These are phyloP conservation scores for Pyrus betulifolia DNA, from an alignment of 306 rosid genomes.

Conservation along the genomic window DNA sequence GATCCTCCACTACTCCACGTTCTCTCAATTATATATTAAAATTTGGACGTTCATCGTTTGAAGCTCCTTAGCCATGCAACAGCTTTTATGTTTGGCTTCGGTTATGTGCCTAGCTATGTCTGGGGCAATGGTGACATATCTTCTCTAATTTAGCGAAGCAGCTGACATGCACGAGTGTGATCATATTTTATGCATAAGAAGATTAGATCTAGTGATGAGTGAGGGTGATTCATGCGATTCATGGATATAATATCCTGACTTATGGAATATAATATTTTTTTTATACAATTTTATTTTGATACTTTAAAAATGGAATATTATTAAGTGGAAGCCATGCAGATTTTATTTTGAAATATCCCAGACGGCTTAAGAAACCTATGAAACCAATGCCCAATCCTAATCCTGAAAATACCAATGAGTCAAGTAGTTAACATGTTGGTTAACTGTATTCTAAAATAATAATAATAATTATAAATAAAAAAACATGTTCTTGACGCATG, in stretches of 20 bases:
- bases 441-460: too few relatives aligned
- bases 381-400: not conserved
- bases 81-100: not conserved
- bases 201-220: not conserved
- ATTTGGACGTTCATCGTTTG: not conserved
- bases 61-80: constrained; percentile 6
- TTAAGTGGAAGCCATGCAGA: not conserved
- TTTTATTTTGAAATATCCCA: not conserved
- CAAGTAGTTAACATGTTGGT: not conserved
- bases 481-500: not conserved
- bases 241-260: not conserved
- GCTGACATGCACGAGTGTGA: constrained; percentile 1
- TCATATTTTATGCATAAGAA: not conserved
- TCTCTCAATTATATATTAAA: not conserved
- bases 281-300: too few relatives aligned
- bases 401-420: not conserved
- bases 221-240: not conserved
- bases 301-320: too few relatives aligned
- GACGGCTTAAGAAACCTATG: not conserved
- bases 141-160: not conserved
- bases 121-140: not conserved
- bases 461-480: too few relatives aligned
- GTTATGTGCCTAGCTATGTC: not conserved
- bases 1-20: constrained; percentile 16
- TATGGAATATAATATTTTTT: not conserved